Base-by-base conservation (phyloP, 2,329 filamentous ascomycete genomes). In the Ophiostoma sp. region DNA sequence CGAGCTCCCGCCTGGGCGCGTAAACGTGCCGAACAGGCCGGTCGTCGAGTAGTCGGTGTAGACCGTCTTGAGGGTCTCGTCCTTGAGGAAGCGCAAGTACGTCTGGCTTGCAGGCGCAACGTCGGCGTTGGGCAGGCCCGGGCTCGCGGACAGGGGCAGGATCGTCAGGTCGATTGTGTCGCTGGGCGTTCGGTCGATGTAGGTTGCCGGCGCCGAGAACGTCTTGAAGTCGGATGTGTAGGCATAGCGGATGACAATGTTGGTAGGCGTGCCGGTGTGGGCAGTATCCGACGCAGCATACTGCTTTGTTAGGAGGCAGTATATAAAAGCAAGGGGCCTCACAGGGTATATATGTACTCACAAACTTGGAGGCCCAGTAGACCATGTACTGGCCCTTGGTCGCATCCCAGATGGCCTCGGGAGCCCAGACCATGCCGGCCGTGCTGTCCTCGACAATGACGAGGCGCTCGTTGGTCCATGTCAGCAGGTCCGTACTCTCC, bases 351-450 rank as follows among this genome's bases (percentile, higher is more conserved):
- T 13, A 5, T 23, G 11, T 10, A 57, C 68, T 6, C 7, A 69
- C 68, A 71, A 83, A 83, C 72, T 81, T 83, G 5, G 81, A 83
- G 13, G 81, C 80, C 81, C 81, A 83, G 72, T 82, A 78, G 5
- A 83, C 81, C 39, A 83, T 73, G 67, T 83, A 83, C 76, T 82
- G 79, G 2, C 74, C 77, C 74, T 82, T 81, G 1, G 77, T 76
- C 0, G 79, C 77, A 72, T 87, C 84, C 81, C 81, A 87, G 68
- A 86, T 81, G 0, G 84, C 84, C 68, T 84, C 82, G 0, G 85
- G 85, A 0, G 85, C 85, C 85, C 85, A 87, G 0, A 86, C 83
- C 85, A 86, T 87, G 3, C 85, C 85, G 0, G 84, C 85, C 3
- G 80, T 82, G n/a, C 76, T 76, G 70, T 85, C 81, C 73, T 86